Evolutionary conservation across 148 eudicot genomes (phyloP), one percentile per base, ranked within the genome.

Genomic region (Cornus kousa): DNA sequence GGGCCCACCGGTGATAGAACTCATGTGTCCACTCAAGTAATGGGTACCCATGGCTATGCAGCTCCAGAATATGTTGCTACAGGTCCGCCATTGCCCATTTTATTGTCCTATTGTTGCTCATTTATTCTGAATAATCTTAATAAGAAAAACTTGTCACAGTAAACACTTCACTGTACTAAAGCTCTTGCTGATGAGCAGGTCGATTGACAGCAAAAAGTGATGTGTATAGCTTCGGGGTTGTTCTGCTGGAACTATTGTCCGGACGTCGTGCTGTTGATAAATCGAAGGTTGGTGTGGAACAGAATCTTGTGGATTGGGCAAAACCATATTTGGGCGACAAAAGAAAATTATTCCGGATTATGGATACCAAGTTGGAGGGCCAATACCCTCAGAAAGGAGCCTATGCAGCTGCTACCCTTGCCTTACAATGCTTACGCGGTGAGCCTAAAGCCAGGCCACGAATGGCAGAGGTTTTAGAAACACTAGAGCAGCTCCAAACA

Each of bases 371-470:
- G 79, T 73, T 92, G 71, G 94, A 87, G 80, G 97, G 97, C 14
- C 97, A 92, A 53, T 92, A 92, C 78, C 97, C 97, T 67, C 94
- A 92, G 80, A 92, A 89, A 77, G 94, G 87, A 12, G 94, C 94
- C 60, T 85, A 74, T 57, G 77, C 89, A n/a, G 93, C 91, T 46
- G 92, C 94, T 70, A 78, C 85, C n/a, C 81, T 90, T 37, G 97
- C 91, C 68, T 43, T 82, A 73, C 85, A 87, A 60, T 92, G 97
- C 75, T 85, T 92, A 14, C 75, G 82, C 76, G 68, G 84, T 4
- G 92, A 90, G 55, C 90, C 93, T 32, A 89, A 88, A 67, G 72
- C 79, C 37, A 83, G 97, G 82, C 97, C 97, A 5, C 87, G 87
- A 46, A 90, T 90, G 92, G 78, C 92, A 0, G 91, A 89, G 67